Evolutionary conservation across 2,329 filamentous ascomycete genomes (phyloP), one percentile per base, ranked within the genome.

Genomic region (Cryphonectria carpinicola): DNA sequence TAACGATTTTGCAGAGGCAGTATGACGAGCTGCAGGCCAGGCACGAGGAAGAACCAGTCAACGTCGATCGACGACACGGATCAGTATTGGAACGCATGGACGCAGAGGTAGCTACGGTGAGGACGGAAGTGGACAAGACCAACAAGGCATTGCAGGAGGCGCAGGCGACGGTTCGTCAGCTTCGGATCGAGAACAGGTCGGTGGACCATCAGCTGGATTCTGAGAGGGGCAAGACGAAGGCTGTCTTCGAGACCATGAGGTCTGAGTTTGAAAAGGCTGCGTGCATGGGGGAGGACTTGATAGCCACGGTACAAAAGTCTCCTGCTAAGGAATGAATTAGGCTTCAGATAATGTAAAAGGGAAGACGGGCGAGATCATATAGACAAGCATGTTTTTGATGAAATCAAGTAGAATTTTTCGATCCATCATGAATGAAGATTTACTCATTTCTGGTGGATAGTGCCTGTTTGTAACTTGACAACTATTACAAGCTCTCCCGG

Each of bases 81-180:
- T 76, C 79, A 0, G 83, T 82, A 0, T 82, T 90, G 0, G 85
- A 86, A 4, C 77, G 85, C 6, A 81, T 85, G 0, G 87, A 90
- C 70, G 83, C 84, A 0, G 78, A 84, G 1, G 83, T 89, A 0
- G 67, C 76, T 1, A 85, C 88, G 76, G 78, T 89, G 25, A 77
- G 84, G 5, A 76, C 73, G 0, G 86, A 89, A 74, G 77, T 89
- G 2, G 84, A 86, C 49, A 78, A 81, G 3, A 78, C 87, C 5
- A 85, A 84, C 70, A 78, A 75, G 4, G 78, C 82, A 2, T 77
- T 90, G 62, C 80, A 83, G 2, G 76, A 76, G 0, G 86, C 87
- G 1, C 83, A 88, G 70, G 81, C 82, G 37, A 81, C 81, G 0
- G 83, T 88, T 22, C 77, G 80, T 58, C 75, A 75, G 49, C 76